These are phyloP conservation scores for Candida michaelii DNA, from an alignment of 805 yeast genomes.

Conservation along the genomic window DNA sequence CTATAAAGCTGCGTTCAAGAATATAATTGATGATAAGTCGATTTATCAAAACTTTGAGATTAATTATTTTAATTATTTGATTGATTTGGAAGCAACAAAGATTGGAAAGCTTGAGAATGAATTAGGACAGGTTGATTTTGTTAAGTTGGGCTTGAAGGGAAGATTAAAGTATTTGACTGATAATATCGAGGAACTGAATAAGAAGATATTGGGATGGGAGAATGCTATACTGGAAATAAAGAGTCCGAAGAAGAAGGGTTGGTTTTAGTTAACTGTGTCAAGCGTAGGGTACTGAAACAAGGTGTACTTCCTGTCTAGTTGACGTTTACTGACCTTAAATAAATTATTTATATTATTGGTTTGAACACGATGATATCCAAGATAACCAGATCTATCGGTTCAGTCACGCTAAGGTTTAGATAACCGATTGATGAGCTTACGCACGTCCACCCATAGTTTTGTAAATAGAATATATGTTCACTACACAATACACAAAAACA, in stretches of 20 bases:
- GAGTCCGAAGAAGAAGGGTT: constrained; percentile 8
- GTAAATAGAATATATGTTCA: not conserved
- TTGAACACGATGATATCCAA: no score
- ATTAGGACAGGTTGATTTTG: constrained; percentile 47
- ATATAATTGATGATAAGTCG: constrained; percentile 56
- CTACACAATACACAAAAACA: no score
- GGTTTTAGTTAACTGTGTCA: no score
- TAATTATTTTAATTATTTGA: constrained; percentile 52
- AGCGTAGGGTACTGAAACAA: no score
- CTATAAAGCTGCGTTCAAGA: constrained; percentile 73
- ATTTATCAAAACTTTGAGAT: constrained; percentile 64
- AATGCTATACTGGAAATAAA: constrained; percentile 23
- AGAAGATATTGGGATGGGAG: constrained; percentile 35
- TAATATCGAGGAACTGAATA: constrained; percentile 65
- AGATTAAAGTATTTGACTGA: constrained; percentile 66
- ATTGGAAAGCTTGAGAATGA: constrained; percentile 72
- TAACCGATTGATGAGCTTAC: no score
- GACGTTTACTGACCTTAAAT: no score
- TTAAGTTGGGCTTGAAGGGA: constrained; percentile 51
- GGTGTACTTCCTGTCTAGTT: no score
- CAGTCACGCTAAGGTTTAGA: no score
- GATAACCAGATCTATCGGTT: no score
- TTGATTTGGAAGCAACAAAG: constrained; percentile 59
- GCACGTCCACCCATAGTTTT: no score
- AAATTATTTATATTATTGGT: no score